phyloP scores from a whole-genome alignment of 768 basidiomycete genomes.

The Cytidiella melzeri region DNA sequence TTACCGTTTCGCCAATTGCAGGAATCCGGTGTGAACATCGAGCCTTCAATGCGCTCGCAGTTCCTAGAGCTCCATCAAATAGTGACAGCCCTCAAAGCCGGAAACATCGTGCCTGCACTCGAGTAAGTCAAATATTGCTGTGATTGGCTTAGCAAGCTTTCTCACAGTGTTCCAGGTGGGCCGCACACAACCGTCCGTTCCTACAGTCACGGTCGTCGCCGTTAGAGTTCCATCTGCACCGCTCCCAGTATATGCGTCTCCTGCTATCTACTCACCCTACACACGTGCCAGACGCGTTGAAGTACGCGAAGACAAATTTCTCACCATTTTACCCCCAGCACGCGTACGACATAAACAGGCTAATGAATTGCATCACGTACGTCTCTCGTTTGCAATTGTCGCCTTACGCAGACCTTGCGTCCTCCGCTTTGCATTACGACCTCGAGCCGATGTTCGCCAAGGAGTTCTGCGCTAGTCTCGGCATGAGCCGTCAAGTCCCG shows the following conservation, averaged over 20 bases:
- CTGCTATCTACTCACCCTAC: constrained; percentile 59
- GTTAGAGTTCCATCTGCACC: constrained; percentile 86
- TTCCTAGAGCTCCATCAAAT: constrained; percentile 72
- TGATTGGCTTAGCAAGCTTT: background rate
- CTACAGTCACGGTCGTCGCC: constrained; percentile 67
- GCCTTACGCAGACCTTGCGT: constrained; percentile 71
- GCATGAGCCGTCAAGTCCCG: constrained; percentile 86
- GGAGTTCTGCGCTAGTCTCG: constrained; percentile 83
- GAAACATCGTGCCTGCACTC: constrained; percentile 74
- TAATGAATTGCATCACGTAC: constrained; percentile 65
- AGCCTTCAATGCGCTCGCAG: constrained; percentile 41
- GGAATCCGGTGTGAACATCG: constrained; percentile 63
- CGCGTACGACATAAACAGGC: constrained; percentile 55
- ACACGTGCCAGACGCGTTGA: constrained; percentile 52
- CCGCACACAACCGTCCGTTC: constrained; percentile 55
- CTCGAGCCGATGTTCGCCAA: constrained; percentile 80
- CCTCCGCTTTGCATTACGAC: constrained; percentile 66
- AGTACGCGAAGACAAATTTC: constrained; percentile 68
- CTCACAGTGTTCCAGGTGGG: constrained; percentile 58
- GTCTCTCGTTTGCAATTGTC: constrained; percentile 56
- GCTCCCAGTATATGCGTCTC: constrained; percentile 82
- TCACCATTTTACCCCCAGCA: constrained; percentile 59
- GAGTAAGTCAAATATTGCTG: constrained; percentile 39
- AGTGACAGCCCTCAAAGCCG: constrained; percentile 54
- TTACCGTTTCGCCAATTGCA: constrained; percentile 24